A percentile compares a stretch with the other conserved stretches of the same genome.
These are phyloP conservation scores for Cutaneotrichosporon sp. DNA, from an alignment of 1,284 basidiomycete species.

Conservation along the genomic window DNA sequence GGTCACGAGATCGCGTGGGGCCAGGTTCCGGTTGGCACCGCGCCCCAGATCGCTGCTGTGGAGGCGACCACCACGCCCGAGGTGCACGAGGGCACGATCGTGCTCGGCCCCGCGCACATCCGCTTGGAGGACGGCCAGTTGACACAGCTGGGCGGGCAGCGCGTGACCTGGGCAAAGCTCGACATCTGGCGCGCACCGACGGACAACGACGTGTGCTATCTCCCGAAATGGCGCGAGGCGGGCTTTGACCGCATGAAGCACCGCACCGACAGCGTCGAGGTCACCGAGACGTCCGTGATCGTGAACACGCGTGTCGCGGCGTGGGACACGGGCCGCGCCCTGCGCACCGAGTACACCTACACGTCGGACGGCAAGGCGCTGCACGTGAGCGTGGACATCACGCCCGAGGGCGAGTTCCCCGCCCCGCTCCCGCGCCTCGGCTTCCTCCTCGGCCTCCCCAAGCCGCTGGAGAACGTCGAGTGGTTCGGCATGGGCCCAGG, in stretches of 20 bases:
- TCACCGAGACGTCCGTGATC: conserved; percentile 13
- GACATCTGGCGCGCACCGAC: conserved; percentile 32
- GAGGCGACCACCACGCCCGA: background rate
- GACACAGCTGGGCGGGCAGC: conserved; percentile 13
- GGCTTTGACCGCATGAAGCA: conserved; percentile 30
- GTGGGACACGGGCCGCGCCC: conserved; percentile 20
- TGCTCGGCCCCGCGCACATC: conserved; percentile 24
- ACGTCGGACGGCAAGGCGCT: conserved; percentile 9
- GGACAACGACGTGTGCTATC: conserved; percentile 25
- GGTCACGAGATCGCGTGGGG: conserved; percentile 30
- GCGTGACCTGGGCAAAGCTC: conserved; percentile 1
- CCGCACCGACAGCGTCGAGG: conserved; percentile 17
- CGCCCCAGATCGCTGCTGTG: too few species aligned
- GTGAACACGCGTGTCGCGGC: conserved; percentile 23
- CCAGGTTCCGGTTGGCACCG: conserved; percentile 8
- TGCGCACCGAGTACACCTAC: conserved; percentile 24
- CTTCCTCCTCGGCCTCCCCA: conserved; percentile 18
- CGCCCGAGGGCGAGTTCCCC: conserved; percentile 24
- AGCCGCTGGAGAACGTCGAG: conserved; percentile 9
- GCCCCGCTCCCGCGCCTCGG: conserved; percentile 27
- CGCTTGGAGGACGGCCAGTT: conserved; percentile 15
- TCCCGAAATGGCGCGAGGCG: conserved; percentile 1
- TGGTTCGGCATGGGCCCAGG: conserved; percentile 27
- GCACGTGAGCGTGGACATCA: conserved; percentile 15
- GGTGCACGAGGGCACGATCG: background rate